Conservation (phyloP, 1,284 basidiomycete genomes). For the Moesziomyces sp. region DNA sequence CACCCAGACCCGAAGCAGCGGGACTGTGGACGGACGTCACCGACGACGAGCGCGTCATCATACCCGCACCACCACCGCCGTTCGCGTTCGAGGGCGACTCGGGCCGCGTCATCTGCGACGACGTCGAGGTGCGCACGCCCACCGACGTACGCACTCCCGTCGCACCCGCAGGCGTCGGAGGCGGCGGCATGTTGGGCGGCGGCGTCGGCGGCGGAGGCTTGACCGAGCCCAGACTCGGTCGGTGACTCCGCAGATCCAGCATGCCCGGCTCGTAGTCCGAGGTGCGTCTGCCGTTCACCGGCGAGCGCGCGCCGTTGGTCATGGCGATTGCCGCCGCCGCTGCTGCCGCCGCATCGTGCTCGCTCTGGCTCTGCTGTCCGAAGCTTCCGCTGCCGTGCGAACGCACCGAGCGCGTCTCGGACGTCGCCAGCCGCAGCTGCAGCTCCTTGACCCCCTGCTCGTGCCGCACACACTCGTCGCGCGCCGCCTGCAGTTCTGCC, state of each 20-base stretch:
- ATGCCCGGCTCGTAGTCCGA: slow-evolving; percentile 29
- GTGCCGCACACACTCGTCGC: slow-evolving; percentile 75
- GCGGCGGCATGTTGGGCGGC: slow-evolving; percentile 86
- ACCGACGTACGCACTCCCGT: slow-evolving; percentile 21
- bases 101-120: slow-evolving; percentile 49
- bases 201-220: slow-evolving; percentile 89
- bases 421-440: slow-evolving; percentile 46
- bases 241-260: slow-evolving; percentile 29
- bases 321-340: slow-evolving; percentile 11
- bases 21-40: slow-evolving; percentile 48
- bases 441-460: slow-evolving; percentile 50
- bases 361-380: slow-evolving; percentile 33
- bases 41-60: slow-evolving; percentile 58
- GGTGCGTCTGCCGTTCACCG: slow-evolving; percentile 13
- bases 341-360: slow-evolving; percentile 23
- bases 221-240: slow-evolving; percentile 62
- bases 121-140: slow-evolving; percentile 49
- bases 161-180: slow-evolving; percentile 67
- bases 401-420: slow-evolving; percentile 52
- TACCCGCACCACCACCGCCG: slow-evolving; percentile 9
- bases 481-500: slow-evolving; percentile 81
- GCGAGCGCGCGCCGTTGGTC: slow-evolving; percentile 36
- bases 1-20: slow-evolving; percentile 22
- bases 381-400: slow-evolving; percentile 45
- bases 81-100: slow-evolving; percentile 43